Evolutionary conservation across 148 eudicot genomes (phyloP).

Genomic region (Chenopodium suecicum): DNA sequence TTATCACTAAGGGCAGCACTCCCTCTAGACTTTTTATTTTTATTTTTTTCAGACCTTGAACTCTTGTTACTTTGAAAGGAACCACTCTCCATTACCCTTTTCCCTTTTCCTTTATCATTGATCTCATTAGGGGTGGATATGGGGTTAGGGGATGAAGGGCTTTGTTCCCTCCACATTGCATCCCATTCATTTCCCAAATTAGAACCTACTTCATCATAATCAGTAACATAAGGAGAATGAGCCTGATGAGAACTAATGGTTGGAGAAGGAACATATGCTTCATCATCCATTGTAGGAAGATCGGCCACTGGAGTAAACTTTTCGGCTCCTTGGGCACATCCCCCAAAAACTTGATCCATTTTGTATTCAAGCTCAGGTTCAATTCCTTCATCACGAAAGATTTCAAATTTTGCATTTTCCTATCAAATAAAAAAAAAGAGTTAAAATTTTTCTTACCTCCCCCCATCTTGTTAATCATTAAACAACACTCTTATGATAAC

Average conservation of each 20-base stretch:
- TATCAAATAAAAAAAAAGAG: not conserved
- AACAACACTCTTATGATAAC: too few species aligned
- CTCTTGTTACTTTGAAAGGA: not conserved
- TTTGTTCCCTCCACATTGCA: not conserved
- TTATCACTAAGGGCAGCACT: not conserved
- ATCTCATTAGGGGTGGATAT: not conserved
- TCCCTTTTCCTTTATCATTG: not conserved
- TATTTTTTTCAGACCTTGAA: not conserved
- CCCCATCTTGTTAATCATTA: too few species aligned
- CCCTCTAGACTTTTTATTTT: not conserved
- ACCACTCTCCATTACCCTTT: not conserved
- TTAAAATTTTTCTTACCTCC: too few species aligned
- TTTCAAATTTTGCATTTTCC: conserved; percentile 7
- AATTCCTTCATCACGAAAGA: not conserved
- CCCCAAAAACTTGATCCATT: not conserved
- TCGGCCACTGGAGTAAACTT: not conserved
- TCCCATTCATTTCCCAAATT: not conserved
- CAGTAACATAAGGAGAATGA: not conserved
- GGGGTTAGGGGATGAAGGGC: not conserved
- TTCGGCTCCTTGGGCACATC: not conserved
- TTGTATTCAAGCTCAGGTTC: not conserved
- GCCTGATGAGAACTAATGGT: not conserved
- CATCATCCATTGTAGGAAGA: not conserved
- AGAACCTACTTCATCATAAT: not conserved
- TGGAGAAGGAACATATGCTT: conserved; percentile 8